Evolutionary conservation across 2,329 filamentous ascomycete species (phyloP), one percentile per base, ranked within the genome.

Genomic region (Pseudovirgaria hyperparasitica): DNA sequence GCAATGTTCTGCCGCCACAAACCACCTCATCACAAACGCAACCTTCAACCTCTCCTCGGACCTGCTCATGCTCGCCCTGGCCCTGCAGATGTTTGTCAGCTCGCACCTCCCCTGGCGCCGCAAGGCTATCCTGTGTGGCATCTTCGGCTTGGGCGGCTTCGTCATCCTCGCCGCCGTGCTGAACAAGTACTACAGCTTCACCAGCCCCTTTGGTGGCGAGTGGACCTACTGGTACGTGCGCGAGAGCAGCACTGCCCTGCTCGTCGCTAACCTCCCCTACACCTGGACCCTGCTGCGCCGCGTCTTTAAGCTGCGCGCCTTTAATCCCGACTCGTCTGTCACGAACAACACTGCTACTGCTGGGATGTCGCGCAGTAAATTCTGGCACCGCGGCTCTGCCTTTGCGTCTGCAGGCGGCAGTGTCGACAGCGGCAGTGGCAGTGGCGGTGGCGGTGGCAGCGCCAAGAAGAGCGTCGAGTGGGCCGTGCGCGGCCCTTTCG

Each of bases 251-350:
- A 28, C 26, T 16, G 26, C 26, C 12, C 26, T 28, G 11, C 19
- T 65, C 1, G 63, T 68, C 11, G 64, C 63, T 32, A 67, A 67
- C 31, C 42, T 67, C 1, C 63, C 63, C 0, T 59, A 62, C 22
- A 55, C 63, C 9, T 68, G 63, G 63, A 63, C 62, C 2, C 51
- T 67, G 2, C 41, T 67, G 6, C 52, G 62, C 10, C 58, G 64
- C 27, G 38, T 65, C 12, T 67, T 67, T 48, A 45, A 51, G 17
- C 31, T 54, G 2, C 41, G 42, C 15, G 41, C 45, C 4, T 55
- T 54, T 16, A 25, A 35, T 18, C 11, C 25, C 25, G 28, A 22
- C 5, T n/a, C n/a, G n/a, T n/a, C n/a, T n/a, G n/a, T n/a, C n/a
- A n/a, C n/a, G n/a, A n/a, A n/a, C n/a, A n/a, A n/a, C n/a, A n/a